phyloP scores from a whole-genome alignment of 352 stramenopile species.

The Blastocystis hominis region DNA sequence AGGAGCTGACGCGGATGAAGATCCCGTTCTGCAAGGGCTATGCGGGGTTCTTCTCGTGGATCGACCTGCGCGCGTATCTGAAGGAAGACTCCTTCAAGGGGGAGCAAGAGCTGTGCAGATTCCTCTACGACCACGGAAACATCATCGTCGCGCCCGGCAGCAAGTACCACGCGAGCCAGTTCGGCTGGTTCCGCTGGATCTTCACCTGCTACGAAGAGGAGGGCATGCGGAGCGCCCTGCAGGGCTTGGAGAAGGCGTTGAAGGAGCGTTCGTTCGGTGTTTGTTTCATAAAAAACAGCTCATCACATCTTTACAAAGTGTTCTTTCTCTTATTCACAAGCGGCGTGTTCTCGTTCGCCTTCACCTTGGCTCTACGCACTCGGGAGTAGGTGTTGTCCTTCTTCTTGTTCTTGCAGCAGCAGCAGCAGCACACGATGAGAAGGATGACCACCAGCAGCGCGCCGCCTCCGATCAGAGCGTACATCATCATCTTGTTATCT shows the following conservation, averaged over 20 bases:
- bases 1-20: not conserved
- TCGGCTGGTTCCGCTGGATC: constrained; percentile 48
- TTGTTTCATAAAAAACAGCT: not conserved
- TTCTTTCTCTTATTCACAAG: not conserved
- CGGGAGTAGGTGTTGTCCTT: not conserved
- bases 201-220: constrained; percentile 53
- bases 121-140: constrained; percentile 54
- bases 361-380: not conserved
- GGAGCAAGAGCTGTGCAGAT: constrained; percentile 51
- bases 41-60: constrained; percentile 50
- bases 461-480: not conserved
- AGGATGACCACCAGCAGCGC: not conserved
- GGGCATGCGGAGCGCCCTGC: constrained; percentile 9
- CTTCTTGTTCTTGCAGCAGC: not conserved
- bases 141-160: constrained; percentile 40
- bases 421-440: not conserved
- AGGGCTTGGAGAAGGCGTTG: constrained; percentile 43
- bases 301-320: not conserved
- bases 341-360: not conserved
- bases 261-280: not conserved
- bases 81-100: constrained; percentile 53
- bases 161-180: constrained; percentile 6
- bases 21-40: constrained; percentile 3
- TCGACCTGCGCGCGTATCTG: constrained; percentile 38
- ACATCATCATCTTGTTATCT: not conserved